phyloP scores from a whole-genome alignment of 2,329 filamentous ascomycete genomes.

The Lasiodiplodia hormozganensis region DNA sequence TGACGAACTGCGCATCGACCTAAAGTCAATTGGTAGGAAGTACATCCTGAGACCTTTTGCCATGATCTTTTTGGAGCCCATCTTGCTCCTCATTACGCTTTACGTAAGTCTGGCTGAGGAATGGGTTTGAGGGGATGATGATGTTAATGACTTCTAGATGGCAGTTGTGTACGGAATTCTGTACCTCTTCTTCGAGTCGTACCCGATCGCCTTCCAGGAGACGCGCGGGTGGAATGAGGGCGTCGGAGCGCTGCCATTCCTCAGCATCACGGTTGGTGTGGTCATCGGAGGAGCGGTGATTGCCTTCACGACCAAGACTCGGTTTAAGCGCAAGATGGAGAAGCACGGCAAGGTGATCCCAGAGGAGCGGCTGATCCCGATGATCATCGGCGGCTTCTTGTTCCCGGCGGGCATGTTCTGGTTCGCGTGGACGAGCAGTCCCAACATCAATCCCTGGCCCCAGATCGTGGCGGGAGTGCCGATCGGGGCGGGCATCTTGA shows the following conservation, averaged over 20 bases:
- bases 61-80: slow-evolving; percentile 58
- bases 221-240: slow-evolving; percentile 50
- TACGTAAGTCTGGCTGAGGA: slow-evolving; percentile 34
- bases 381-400: slow-evolving; percentile 61
- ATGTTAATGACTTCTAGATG: neutral
- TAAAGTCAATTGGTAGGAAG: slow-evolving; percentile 49
- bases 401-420: slow-evolving; percentile 58
- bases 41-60: slow-evolving; percentile 54
- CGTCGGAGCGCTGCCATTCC: slow-evolving; percentile 52
- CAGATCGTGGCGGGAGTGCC: slow-evolving; percentile 51
- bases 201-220: slow-evolving; percentile 54
- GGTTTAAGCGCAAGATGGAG: slow-evolving; percentile 41
- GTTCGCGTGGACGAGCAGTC: slow-evolving; percentile 61
- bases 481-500: slow-evolving; percentile 53
- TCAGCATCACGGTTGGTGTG: slow-evolving; percentile 52
- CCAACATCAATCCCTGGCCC: slow-evolving; percentile 50
- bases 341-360: slow-evolving; percentile 46
- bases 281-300: slow-evolving; percentile 42
- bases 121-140: neutral
- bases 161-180: slow-evolving; percentile 50
- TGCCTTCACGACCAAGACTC: slow-evolving; percentile 42
- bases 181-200: slow-evolving; percentile 58
- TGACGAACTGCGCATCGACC: slow-evolving; percentile 51
- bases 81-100: slow-evolving; percentile 55
- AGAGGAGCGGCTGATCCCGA: slow-evolving; percentile 55